phyloP scores from a whole-genome alignment of 2,329 filamentous ascomycete genomes.

The Monosporascus sp. region DNA sequence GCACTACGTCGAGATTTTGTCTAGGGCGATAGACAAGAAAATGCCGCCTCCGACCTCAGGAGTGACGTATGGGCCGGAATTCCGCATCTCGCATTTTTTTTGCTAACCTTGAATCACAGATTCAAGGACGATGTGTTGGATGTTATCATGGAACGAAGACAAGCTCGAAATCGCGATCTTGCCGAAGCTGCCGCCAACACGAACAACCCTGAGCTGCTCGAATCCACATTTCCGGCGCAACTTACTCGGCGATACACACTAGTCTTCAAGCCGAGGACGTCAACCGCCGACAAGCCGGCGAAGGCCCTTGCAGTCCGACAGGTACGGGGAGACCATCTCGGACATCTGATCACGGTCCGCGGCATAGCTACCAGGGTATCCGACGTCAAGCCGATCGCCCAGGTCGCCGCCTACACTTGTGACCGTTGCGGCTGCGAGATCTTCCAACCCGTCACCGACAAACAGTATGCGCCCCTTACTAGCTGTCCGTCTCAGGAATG shows the following conservation, averaged over 20 bases:
- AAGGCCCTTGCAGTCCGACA: constrained; percentile 83
- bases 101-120: constrained; percentile 37
- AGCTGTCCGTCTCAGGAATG: constrained; percentile 90
- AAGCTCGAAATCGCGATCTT: constrained; percentile 77
- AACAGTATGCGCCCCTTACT: constrained; percentile 81
- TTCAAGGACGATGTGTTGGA: constrained; percentile 98
- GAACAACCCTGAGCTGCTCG: constrained; percentile 57
- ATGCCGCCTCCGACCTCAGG: constrained; percentile 76
- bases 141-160: constrained; percentile 89
- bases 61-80: constrained; percentile 54
- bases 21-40: constrained; percentile 78
- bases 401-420: constrained; percentile 96
- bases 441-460: constrained; percentile 90
- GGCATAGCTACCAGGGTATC: constrained; percentile 94
- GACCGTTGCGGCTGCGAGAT: constrained; percentile 95
- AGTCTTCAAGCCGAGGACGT: constrained; percentile 89
- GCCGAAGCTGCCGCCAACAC: constrained; percentile 59
- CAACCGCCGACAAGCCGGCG: constrained; percentile 55
- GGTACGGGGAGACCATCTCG: constrained; percentile 87
- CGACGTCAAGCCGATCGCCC: constrained; percentile 95
- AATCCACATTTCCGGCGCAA: constrained; percentile 83
- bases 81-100: constrained; percentile 16
- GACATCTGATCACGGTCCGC: constrained; percentile 86
- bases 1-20: constrained; percentile 90
- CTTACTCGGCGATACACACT: constrained; percentile 91